Evolutionary conservation across 176 grass and related monocot species (phyloP), one percentile per base, ranked within the genome.

Genomic region (Hyparrhenia diplandra): DNA sequence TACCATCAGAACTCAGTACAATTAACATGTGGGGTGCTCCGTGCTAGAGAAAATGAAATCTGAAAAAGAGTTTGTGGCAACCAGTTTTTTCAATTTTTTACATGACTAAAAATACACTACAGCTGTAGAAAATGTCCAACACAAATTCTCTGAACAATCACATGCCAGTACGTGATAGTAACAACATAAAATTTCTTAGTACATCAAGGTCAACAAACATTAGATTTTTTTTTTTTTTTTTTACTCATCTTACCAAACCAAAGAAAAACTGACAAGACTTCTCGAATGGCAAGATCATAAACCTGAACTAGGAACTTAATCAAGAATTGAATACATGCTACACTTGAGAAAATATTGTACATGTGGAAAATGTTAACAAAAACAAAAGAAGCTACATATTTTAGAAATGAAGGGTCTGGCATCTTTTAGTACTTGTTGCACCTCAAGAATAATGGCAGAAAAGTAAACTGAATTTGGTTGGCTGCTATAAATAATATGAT

Each of bases 1-100:
- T 99, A 99, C 82, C 83, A 95, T 89, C 85, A 86, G 64, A 91
- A 86, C 81, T 95, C 84, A 91, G 86, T 81, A 93, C 64, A 91
- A 89, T 79, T 86, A 90, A 89, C 67, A 78, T 49, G 40, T 67
- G 11, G 31, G 17, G 47, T 73, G 87, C n/a, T n/a, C n/a, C n/a
- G n/a, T n/a, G n/a, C 66, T 58, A 71, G 69, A 62, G 70, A 78
- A 84, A 67, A 20, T 52, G 58, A 83, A 78, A 78, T 18, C 67
- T 72, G 24, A 85, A 63, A 69, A 58, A 79, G 49, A 23, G 23
- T 62, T 10, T 49, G 39, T 32, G 20, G 58, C 20, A 77, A 47
- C 43, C 6, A 51, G 45, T n/a, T 47, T 72, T 13, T 39, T 25
- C n/a, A 59, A 59, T n/a, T 23, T 67, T 67, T 20, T 62, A 40